Evolutionary conservation across 2,329 filamentous ascomycete species (phyloP).

Genomic region (Diaporthe humulicola): DNA sequence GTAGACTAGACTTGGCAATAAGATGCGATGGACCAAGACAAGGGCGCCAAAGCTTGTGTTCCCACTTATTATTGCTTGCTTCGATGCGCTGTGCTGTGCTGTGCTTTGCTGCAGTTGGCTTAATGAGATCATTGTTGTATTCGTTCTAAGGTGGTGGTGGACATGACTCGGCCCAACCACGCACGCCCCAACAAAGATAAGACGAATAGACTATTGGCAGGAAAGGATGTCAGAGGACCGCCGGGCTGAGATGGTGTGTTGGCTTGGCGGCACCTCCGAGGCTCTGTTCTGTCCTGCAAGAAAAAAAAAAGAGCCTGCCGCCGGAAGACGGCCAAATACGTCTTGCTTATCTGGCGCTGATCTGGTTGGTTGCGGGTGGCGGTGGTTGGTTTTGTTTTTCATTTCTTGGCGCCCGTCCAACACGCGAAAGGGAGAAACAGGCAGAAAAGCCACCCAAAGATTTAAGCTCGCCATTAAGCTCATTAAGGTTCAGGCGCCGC

Average conservation of each 20-base stretch:
- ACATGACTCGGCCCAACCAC: slow-evolving; percentile 6
- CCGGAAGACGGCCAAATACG: neutral
- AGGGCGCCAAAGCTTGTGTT: neutral
- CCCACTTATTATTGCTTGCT: neutral
- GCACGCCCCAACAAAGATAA: slow-evolving; percentile 8
- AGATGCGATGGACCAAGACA: slow-evolving; percentile 13
- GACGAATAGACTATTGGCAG: neutral
- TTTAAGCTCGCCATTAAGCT: slow-evolving; percentile 40
- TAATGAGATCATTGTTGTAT: slow-evolving; percentile 16
- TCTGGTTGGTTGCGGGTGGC: neutral
- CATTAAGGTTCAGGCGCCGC: slow-evolving; percentile 40
- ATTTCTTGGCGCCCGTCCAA: slow-evolving; percentile 1
- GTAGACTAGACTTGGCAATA: slow-evolving; percentile 9
- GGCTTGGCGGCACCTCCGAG: slow-evolving; percentile 20
- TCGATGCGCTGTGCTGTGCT: neutral
- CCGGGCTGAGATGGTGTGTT: neutral
- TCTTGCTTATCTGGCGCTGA: slow-evolving; percentile 1
- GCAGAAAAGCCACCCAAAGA: slow-evolving; percentile 18
- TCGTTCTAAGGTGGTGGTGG: neutral
- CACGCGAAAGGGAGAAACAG: neutral
- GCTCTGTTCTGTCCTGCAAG: neutral
- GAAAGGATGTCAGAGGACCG: slow-evolving; percentile 6
- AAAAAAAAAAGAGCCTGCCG: neutral
- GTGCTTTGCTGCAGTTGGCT: neutral
- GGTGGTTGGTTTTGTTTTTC: neutral